phyloP scores from a whole-genome alignment of 2,329 filamentous ascomycete genomes.

The Botrytis squamosa region DNA sequence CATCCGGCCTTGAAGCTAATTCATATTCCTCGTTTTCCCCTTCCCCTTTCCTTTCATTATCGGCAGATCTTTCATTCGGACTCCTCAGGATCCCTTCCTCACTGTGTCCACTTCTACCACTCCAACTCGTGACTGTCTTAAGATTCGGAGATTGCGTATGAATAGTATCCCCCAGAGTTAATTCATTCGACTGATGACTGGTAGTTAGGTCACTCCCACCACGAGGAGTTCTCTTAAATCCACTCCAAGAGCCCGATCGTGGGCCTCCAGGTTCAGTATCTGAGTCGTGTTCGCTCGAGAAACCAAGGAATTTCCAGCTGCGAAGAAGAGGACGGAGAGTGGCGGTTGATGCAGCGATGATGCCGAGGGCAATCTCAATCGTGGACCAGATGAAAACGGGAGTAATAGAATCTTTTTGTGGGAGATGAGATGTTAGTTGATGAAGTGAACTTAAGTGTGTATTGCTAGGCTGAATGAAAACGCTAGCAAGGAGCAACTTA shows the following conservation, averaged over 20 bases:
- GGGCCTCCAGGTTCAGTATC: neutral
- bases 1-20: neutral
- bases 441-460: neutral
- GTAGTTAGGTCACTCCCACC: too few species aligned
- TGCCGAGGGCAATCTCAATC: neutral
- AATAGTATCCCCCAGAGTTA: neutral
- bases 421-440: neutral
- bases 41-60: neutral
- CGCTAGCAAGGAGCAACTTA: neutral
- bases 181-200: too few species aligned
- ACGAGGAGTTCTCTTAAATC: neutral
- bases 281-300: neutral
- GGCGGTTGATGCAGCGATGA: conserved; percentile 5
- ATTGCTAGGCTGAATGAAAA: too few species aligned
- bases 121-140: neutral
- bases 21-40: neutral
- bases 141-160: neutral
- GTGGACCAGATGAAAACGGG: neutral
- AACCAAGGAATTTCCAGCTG: neutral
- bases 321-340: conserved; percentile 16
- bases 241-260: neutral
- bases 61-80: too few species aligned
- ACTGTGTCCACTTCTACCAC: neutral
- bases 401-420: neutral
- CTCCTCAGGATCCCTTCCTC: neutral